Conservation (phyloP, 208 protist genomes). For the Angomonas ambiguus region DNA sequence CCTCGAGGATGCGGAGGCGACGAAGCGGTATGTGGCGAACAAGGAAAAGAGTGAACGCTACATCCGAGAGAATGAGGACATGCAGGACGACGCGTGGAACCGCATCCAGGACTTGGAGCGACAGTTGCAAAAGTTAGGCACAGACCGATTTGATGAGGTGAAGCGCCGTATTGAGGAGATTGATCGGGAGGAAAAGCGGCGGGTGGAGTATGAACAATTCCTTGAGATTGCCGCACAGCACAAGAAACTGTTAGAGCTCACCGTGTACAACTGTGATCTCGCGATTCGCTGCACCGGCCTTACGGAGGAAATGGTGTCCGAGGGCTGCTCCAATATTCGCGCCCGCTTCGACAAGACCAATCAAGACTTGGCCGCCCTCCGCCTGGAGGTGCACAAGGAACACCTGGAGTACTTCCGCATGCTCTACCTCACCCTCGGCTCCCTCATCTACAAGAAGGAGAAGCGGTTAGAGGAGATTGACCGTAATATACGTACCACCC, state of each 20-base stretch:
- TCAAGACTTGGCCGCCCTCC: slow-evolving; percentile 58
- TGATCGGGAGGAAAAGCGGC: slow-evolving; percentile 75
- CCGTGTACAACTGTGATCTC: slow-evolving; percentile 79
- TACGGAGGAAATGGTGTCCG: slow-evolving; percentile 68
- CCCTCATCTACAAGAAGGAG: slow-evolving; percentile 80
- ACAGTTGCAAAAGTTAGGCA: slow-evolving; percentile 66
- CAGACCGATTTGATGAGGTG: slow-evolving; percentile 79
- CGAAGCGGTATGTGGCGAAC: slow-evolving; percentile 62
- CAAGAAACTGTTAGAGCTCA: slow-evolving; percentile 82
- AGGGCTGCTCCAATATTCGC: slow-evolving; percentile 66
- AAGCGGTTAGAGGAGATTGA: slow-evolving; percentile 72
- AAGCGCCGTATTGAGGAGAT: slow-evolving; percentile 84
- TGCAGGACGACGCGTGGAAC: slow-evolving; percentile 74
- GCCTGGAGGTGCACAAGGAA: slow-evolving; percentile 79
- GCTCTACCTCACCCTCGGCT: slow-evolving; percentile 75
- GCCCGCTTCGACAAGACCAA: slow-evolving; percentile 72
- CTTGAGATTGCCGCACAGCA: slow-evolving; percentile 68
- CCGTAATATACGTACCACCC: slow-evolving; percentile 64
- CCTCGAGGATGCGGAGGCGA: slow-evolving; percentile 72
- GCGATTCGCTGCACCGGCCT: slow-evolving; percentile 60
- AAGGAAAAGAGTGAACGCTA: slow-evolving; percentile 74
- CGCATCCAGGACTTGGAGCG: slow-evolving; percentile 80
- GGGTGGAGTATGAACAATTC: slow-evolving; percentile 80
- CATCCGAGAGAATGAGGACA: slow-evolving; percentile 63
- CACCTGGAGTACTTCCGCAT: slow-evolving; percentile 72